Evolutionary conservation across 768 basidiomycete species (phyloP).

Genomic region (Tricholoma terreum): DNA sequence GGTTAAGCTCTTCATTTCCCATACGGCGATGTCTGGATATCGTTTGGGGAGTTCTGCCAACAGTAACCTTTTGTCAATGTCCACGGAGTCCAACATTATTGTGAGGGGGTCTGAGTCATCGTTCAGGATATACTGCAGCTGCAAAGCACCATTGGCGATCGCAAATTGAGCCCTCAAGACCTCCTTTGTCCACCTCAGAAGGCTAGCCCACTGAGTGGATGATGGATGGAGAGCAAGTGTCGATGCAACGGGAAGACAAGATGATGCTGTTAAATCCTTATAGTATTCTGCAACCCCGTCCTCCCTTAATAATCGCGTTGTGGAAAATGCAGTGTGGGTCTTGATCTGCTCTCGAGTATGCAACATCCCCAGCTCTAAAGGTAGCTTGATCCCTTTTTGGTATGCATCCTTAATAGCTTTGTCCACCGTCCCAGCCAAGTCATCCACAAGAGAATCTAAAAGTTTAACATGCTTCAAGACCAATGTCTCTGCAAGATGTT

Average conservation of each 20-base stretch:
- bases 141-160: not conserved
- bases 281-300: not conserved
- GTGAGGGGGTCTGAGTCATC: no score
- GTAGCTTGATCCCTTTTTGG: not conserved
- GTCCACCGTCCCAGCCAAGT: not conserved
- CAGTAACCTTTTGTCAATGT: not conserved
- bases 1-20: not conserved
- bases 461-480: not conserved
- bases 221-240: not conserved
- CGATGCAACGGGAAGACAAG: not conserved
- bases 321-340: not conserved
- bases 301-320: not conserved
- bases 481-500: no score
- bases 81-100: not conserved
- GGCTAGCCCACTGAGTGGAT: not conserved
- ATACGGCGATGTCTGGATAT: not conserved
- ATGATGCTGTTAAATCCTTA: not conserved
- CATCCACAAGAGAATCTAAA: not conserved
- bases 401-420: not conserved
- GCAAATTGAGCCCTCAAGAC: not conserved
- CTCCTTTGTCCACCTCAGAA: not conserved
- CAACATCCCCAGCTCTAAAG: not conserved
- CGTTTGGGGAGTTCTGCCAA: not conserved
- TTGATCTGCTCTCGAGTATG: not conserved
- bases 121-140: not conserved